These are phyloP conservation scores for Dryadomyces quercivorus DNA, from an alignment of 2,329 filamentous ascomycete species.

Conservation along the genomic window DNA sequence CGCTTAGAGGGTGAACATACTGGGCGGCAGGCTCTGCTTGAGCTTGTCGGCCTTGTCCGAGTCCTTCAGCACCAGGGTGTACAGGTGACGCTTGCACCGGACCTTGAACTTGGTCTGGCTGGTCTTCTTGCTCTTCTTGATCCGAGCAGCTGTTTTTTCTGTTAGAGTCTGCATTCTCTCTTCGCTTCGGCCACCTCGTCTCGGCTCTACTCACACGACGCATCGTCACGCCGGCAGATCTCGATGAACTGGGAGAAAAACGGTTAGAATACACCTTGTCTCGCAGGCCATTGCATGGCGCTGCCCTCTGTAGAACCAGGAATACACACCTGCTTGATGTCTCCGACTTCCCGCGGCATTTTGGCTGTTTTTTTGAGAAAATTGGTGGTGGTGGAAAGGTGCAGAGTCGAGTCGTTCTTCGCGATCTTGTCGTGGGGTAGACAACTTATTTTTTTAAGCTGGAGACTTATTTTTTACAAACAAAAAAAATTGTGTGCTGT, in stretches of 20 bases:
- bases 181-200: background rate
- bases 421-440: conserved; percentile 2
- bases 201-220: conserved; percentile 67
- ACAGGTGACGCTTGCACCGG: conserved; percentile 90
- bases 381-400: conserved; percentile 8
- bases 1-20: conserved; percentile 44
- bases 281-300: no score
- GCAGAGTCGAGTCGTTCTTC: conserved; percentile 5
- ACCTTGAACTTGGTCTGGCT: conserved; percentile 99
- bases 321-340: conserved; percentile 72
- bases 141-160: conserved; percentile 57
- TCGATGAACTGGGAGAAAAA: conserved; percentile 78
- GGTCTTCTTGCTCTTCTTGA: conserved; percentile 89
- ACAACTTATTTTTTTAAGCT: background rate
- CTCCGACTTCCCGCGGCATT: conserved; percentile 96
- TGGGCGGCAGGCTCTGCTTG: conserved; percentile 95
- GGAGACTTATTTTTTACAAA: background rate
- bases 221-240: conserved; percentile 99
- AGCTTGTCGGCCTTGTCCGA: conserved; percentile 99
- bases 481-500: conserved; percentile 10
- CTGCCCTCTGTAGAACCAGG: background rate
- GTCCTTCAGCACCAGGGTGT: conserved; percentile 98
- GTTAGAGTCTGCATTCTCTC: conserved; percentile 17
- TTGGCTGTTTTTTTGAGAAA: conserved; percentile 38
- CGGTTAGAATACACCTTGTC: background rate